A percentile compares a stretch with the other conserved stretches of the same genome.
Evolutionary conservation across 768 basidiomycete species (phyloP).

Genomic region (Russula vinacea): DNA sequence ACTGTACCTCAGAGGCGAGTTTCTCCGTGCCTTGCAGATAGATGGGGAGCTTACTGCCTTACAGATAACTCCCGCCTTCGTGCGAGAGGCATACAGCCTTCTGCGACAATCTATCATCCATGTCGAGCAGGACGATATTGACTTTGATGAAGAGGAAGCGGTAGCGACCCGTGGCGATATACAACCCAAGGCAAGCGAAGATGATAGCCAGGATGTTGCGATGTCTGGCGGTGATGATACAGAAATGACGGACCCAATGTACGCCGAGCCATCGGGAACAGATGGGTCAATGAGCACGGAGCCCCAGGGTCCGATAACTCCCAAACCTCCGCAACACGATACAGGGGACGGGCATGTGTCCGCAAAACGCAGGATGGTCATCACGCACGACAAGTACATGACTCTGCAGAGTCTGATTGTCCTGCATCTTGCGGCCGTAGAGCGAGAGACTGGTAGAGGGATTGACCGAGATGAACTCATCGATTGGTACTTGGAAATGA

Average conservation of each 20-base stretch:
- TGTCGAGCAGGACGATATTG: constrained; percentile 97
- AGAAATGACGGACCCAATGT: constrained; percentile 50
- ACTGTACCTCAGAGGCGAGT: constrained; percentile 86
- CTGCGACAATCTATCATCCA: constrained; percentile 97
- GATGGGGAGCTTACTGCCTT: background rate
- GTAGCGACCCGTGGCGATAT: constrained; percentile 50
- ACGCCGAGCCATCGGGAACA: constrained; percentile 35
- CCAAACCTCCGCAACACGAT: constrained; percentile 32
- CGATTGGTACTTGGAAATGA: constrained; percentile 93
- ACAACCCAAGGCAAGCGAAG: constrained; percentile 38
- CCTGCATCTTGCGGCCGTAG: constrained; percentile 71
- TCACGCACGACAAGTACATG: constrained; percentile 95
- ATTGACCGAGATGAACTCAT: constrained; percentile 88
- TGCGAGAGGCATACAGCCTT: constrained; percentile 92
- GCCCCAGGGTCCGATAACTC: constrained; percentile 30
- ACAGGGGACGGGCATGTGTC: constrained; percentile 41
- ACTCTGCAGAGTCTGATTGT: constrained; percentile 86
- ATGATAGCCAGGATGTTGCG: constrained; percentile 57
- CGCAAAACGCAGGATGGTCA: constrained; percentile 76
- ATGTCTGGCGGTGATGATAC: constrained; percentile 63
- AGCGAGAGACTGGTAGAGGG: constrained; percentile 71
- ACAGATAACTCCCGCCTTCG: constrained; percentile 90
- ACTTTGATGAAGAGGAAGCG: constrained; percentile 90
- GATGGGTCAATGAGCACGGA: constrained; percentile 31
- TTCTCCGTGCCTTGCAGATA: background rate